A percentile compares a stretch with the other conserved stretches of the same genome.
phyloP scores from a whole-genome alignment of 108 stramenopile species.

The Epithemia pelagica region DNA sequence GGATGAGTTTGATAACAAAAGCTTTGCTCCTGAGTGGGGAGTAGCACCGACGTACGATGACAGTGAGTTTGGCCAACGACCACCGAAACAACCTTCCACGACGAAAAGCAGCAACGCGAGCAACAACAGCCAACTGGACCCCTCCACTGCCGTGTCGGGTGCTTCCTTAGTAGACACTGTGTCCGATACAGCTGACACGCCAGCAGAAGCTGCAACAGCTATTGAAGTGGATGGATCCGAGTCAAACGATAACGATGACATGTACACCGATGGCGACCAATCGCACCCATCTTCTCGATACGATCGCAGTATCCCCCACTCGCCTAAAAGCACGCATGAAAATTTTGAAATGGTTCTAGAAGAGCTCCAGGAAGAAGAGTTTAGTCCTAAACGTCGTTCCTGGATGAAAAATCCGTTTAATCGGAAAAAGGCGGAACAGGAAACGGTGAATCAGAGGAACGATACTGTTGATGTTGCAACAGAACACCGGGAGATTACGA shows the following conservation, averaged over 20 bases:
- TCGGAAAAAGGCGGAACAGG: background rate
- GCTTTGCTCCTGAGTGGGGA: background rate
- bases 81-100: background rate
- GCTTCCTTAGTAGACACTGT: background rate
- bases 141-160: background rate
- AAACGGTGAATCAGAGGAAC: background rate
- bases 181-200: background rate
- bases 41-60: background rate
- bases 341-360: slow-evolving; percentile 39
- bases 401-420: background rate
- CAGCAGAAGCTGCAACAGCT: background rate
- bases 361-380: background rate
- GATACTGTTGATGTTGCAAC: background rate
- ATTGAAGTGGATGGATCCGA: background rate
- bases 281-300: background rate
- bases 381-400: background rate
- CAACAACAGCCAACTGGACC: background rate
- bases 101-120: background rate
- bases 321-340: slow-evolving; percentile 26
- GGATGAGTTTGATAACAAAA: background rate
- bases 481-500: background rate
- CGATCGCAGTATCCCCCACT: slow-evolving; percentile 1
- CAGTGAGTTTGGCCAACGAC: background rate
- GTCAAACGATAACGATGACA: too few species aligned
- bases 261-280: background rate